These are phyloP conservation scores for Inosperma sp. DNA, from an alignment of 768 basidiomycete genomes.

Conservation along the genomic window DNA sequence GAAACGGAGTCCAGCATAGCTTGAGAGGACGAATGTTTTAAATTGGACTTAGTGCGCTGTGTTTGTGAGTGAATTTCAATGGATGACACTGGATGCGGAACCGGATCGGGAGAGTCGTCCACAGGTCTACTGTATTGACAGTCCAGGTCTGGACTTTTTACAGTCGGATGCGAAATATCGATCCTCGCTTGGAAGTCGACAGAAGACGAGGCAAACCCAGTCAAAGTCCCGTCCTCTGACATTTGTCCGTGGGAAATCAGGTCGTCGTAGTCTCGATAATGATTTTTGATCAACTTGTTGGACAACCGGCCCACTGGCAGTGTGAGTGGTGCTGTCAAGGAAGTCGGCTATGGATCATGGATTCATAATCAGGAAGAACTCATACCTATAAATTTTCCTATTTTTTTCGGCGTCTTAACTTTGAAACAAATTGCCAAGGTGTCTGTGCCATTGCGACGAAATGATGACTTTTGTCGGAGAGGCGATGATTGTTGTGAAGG, in stretches of 20 bases:
- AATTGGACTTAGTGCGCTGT: constrained; percentile 4
- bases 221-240: constrained; percentile 25
- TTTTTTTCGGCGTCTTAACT: constrained; percentile 1
- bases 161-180: constrained; percentile 43
- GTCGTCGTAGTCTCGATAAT: constrained; percentile 28
- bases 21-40: background rate
- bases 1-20: background rate
- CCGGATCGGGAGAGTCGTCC: constrained; percentile 24
- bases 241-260: constrained; percentile 33
- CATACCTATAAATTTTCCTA: constrained; percentile 5
- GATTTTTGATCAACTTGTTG: constrained; percentile 7
- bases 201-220: constrained; percentile 30
- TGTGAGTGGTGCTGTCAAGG: too few relatives aligned
- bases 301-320: too few relatives aligned
- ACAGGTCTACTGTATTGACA: constrained; percentile 28
- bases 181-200: constrained; percentile 33
- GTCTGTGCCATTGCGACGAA: background rate
- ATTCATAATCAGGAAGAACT: background rate
- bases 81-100: constrained; percentile 28
- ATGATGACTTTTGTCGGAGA: constrained; percentile 2
- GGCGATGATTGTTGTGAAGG: constrained; percentile 10
- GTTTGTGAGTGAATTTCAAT: constrained; percentile 32
- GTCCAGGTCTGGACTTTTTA: constrained; percentile 38
- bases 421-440: constrained; percentile 1
- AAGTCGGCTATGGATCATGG: too few relatives aligned